These are phyloP conservation scores for Lachancea lanzarotensis DNA, from an alignment of 805 yeast genomes.

Conservation along the genomic window DNA sequence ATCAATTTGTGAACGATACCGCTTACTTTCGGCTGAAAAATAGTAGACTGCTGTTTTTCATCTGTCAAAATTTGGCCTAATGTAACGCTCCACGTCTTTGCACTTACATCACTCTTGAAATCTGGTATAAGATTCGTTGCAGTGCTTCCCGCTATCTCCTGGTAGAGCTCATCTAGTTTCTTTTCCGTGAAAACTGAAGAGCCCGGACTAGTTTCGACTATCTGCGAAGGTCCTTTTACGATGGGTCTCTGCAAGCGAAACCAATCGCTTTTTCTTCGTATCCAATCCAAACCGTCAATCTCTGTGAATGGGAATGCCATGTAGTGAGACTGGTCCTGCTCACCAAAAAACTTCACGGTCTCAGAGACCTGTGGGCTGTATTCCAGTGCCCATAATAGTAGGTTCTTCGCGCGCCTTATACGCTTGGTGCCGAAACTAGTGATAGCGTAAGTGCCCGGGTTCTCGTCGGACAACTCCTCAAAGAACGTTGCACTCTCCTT, in stretches of 20 bases:
- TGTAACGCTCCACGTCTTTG: constrained; percentile 20
- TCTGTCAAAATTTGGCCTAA: constrained; percentile 22
- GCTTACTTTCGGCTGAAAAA: constrained; percentile 25
- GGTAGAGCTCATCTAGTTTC: constrained; percentile 15
- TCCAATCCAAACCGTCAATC: constrained; percentile 25
- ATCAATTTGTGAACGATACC: constrained; percentile 19
- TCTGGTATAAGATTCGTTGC: constrained; percentile 8
- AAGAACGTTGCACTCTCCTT: constrained; percentile 20
- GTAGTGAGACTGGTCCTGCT: constrained; percentile 7
- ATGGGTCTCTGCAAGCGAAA: constrained; percentile 19
- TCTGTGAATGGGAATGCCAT: constrained; percentile 25
- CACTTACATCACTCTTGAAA: not conserved
- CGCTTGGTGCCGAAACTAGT: constrained; percentile 29
- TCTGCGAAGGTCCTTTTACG: not conserved
- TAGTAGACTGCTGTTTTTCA: not conserved
- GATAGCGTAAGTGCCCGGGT: constrained; percentile 13
- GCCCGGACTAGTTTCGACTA: not conserved
- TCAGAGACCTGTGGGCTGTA: constrained; percentile 17
- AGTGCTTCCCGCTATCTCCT: not conserved
- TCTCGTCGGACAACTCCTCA: constrained; percentile 12
- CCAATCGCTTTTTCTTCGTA: constrained; percentile 20
- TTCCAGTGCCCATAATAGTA: constrained; percentile 23
- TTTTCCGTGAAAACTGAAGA: constrained; percentile 7
- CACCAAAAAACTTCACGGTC: constrained; percentile 7
- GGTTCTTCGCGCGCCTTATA: constrained; percentile 19